Base-by-base conservation (phyloP, 768 basidiomycete species). In the Boletus subcaerulescens region DNA sequence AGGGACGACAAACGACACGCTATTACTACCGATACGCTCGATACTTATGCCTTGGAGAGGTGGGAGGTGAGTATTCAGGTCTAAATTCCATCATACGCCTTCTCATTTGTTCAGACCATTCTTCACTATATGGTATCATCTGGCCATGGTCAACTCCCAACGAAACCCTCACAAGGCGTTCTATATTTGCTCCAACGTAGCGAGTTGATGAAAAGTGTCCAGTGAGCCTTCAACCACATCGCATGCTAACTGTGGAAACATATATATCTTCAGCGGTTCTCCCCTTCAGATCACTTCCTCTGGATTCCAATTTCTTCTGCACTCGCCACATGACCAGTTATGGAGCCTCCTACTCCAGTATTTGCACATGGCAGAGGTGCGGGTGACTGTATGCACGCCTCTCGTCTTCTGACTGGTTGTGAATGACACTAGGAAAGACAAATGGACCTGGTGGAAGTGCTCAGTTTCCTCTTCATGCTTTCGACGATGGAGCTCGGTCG, bases 61-160 rank as follows among this genome's bases (percentile, higher is more conserved):
- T 97, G 93, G 93, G 93, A 97, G 83, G 93, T 89, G 59, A 58
- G 78, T 66, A 20, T 39, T 41, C 24, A 22, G 33, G 20, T 24
- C 26, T 43, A 50, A 47, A 12, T 44, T 29, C 22, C 15, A 47
- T 47, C 29, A 39, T 26, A 12, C 41, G 32, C 52, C 48, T 26
- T 12, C 3, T 17, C 31, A 5, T 29, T 36, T 39, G 29, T 49
- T 17, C 38, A 98, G 94, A 94, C 93, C 0, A 96, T 98, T 63
- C 79, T 98, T 42, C 93, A 98, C 71, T 98, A 91, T 67, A 97
- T 99, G 94, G 97, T 99, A 4, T 94, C 92, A 10, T 96, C 90
- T 32, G 91, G 86, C 13, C 84, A 83, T 29, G 91, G 85, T n/a
- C 83, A 89, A 66, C 75, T 80, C 36, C 83, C 89, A 24, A 74